Evolutionary conservation across 225 moss, liverwort and hornwort genomes (phyloP).

Genomic region (Pseudisothecium myosuroides): DNA sequence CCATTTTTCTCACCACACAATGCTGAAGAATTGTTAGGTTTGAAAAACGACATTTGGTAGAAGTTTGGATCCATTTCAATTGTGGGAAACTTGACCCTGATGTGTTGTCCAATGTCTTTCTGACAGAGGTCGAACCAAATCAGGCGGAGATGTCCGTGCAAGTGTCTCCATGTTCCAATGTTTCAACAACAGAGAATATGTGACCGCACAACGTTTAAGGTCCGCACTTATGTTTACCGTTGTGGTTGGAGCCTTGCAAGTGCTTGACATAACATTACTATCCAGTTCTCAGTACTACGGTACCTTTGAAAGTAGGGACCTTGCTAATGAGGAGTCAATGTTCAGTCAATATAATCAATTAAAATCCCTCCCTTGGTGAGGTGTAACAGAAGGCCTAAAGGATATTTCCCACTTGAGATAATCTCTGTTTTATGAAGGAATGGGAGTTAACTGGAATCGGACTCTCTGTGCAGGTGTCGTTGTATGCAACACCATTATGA

Average conservation of each 20-base stretch:
- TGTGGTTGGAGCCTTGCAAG: background rate
- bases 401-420: background rate
- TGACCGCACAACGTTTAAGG: conserved; percentile 66
- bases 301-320: background rate
- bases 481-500: conserved; percentile 64
- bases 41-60: background rate
- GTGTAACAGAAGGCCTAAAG: background rate
- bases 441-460: background rate
- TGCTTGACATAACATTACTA: background rate
- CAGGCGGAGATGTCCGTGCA: conserved; percentile 70
- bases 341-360: background rate
- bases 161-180: conserved; percentile 38
- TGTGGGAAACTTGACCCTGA: background rate
- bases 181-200: conserved; percentile 50
- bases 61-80: background rate
- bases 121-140: conserved; percentile 32
- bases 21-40: background rate
- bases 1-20: background rate
- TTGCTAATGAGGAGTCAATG: background rate
- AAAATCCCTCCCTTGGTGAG: background rate
- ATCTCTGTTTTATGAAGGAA: background rate
- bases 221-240: background rate
- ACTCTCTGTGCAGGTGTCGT: conserved; percentile 26
- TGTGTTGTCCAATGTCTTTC: background rate
- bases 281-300: background rate